Base-by-base conservation (phyloP, 345 rosid genomes). In the Populus euphratica region DNA sequence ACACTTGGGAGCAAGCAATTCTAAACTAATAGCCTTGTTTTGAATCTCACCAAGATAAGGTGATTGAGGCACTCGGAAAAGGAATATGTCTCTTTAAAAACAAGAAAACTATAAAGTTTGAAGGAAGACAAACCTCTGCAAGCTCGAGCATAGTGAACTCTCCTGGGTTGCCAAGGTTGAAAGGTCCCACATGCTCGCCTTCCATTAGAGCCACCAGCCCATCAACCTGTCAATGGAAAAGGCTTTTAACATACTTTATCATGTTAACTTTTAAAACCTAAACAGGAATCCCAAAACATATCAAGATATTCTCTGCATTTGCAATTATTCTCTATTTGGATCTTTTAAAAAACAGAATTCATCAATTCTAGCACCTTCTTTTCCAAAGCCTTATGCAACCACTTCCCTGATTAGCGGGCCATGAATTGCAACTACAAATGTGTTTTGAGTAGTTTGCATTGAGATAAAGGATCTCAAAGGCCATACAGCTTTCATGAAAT, bases 91-190 rank as follows among this genome's bases (percentile, higher is more conserved):
- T 38, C 0, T 29, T 67, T 9, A 66, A 14, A 43, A 35, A 2
- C 65, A 8, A n/a, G 18, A 35, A 49, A 13, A 33, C 36, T 35
- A 50, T 12, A 39, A 54, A 59, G 69, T 2, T 65, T 20, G 33
- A 72, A 38, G 67, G 50, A 82, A 70, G 68, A 79, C 88, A 81
- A 84, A 94, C 98, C 97, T 94, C 97, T 35, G 99, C 98, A 76
- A 95, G 95, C 82, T 95, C 99, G 38, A 95, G 89, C 99, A 95
- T 95, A 63, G 98, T 95, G 82, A 95, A 95, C 81, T 95, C 99
- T 80, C 99, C 99, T 54, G 99, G 98, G 79, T 95, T 95, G 76
- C 99, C 99, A 68, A 93, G 92, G 81, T 95, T 95, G 87, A 95
- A 93, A 17, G 99, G 99, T 68, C 99, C 99, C 12, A 93, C 86